Evolutionary conservation across 2,329 filamentous ascomycete species (phyloP), one percentile per base, ranked within the genome.

Genomic region (Paraconiothyrium sp.): DNA sequence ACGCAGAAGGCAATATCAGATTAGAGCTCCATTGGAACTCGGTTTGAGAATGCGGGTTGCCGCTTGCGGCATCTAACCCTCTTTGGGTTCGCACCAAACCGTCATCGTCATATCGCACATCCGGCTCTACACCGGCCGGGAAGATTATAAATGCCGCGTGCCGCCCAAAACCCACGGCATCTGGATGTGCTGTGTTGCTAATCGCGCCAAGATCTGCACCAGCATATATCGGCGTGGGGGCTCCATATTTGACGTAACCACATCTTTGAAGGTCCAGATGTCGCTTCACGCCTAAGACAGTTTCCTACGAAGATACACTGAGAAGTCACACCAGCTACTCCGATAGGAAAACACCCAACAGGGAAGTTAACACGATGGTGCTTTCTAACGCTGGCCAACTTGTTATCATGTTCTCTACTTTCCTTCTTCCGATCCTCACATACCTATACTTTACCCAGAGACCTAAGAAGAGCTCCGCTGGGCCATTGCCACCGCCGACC

Each of bases 401-500:
- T 24, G 70, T 69, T 4, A 63, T 76, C 6, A 55, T 76, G 3
- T 60, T 76, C 7, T 64, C 69, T 0, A 61, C 67, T 10, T 75
- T 77, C 43, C 48, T 77, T 32, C 35, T 79, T 32, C 76, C 76
- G 1, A 60, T 78, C 20, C 37, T 76, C 14, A 73, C 70, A 4
- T 78, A 76, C 35, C n/a, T 75, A 4, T 71, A 68, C 56, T 69
- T 72, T 20, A 71, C 58, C 2, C 67, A 58, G 13, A 57, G 7
- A 9, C 58, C 64, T 9, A 50, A 60, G 52, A 68, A 67, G 57
- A 67, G 52, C 11, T 56, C 54, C 27, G 65, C 67, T 34, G 70
- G 69, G 13, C 72, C 76, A 20, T 63, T 77, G 2, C 78, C 78
- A n/a, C 67, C 71, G 27, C 66, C 78, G 14, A 81, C 80, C 0